Evolutionary conservation across 2,329 filamentous ascomycete species (phyloP).

Genomic region (Penicillium hesseltinei): DNA sequence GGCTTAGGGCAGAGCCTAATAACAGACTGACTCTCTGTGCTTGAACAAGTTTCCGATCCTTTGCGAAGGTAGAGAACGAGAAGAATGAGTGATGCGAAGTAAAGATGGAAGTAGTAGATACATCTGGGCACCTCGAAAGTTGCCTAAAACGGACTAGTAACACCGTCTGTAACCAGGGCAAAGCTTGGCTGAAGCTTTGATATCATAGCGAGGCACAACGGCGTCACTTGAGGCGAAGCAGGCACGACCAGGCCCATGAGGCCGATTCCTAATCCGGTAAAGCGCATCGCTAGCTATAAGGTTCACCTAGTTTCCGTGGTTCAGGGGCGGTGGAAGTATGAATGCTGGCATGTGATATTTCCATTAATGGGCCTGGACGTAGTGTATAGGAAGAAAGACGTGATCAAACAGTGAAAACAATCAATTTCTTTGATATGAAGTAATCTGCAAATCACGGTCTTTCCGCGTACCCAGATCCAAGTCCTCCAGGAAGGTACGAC

Average conservation of each 20-base stretch:
- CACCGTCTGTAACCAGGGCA: no score
- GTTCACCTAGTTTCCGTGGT: background rate
- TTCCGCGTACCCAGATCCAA: constrained; percentile 73
- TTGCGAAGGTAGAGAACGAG: background rate
- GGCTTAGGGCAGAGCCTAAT: no score
- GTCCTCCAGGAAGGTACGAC: constrained; percentile 73
- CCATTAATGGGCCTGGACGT: background rate
- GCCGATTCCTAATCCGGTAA: background rate
- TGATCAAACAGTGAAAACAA: background rate
- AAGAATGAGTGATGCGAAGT: background rate
- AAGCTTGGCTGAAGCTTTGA: background rate
- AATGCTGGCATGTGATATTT: background rate
- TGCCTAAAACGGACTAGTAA: background rate
- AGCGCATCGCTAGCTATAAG: background rate
- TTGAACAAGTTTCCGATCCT: background rate
- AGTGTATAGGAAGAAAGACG: background rate
- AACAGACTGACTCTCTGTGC: background rate
- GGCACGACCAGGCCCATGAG: background rate
- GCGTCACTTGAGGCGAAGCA: background rate
- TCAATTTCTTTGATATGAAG: background rate
- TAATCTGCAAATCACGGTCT: constrained; percentile 61
- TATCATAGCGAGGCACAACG: background rate
- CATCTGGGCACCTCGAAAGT: background rate
- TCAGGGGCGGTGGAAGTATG: background rate
- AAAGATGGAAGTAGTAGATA: background rate